Evolutionary conservation across 78 protist species (phyloP).

Genomic region (Pigoraptor vietnamica): DNA sequence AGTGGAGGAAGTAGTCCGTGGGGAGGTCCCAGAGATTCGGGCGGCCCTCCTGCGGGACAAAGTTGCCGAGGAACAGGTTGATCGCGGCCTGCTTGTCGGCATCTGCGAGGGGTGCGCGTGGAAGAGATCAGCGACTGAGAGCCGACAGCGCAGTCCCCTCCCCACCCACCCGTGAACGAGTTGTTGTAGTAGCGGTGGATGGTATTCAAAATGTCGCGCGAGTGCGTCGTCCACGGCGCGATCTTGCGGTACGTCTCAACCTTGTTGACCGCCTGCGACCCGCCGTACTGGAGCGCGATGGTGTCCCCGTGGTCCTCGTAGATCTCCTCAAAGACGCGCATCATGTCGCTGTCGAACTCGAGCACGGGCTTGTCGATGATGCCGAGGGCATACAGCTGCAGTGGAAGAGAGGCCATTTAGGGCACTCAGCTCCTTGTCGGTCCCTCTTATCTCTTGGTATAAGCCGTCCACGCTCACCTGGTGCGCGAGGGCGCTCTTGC

Average conservation of each 20-base stretch:
- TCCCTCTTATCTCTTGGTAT: neutral
- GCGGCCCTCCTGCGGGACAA: neutral
- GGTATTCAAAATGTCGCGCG: constrained; percentile 46
- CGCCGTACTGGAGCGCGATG: constrained; percentile 89
- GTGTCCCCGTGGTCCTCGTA: constrained; percentile 83
- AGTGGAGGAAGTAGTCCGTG: neutral
- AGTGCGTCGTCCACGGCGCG: neutral
- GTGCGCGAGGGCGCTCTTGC: constrained; percentile 66
- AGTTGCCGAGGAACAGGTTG: neutral
- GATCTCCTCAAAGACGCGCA: constrained; percentile 52
- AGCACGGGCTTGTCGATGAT: constrained; percentile 13
- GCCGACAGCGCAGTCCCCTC: too few species aligned
- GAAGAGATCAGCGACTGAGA: neutral
- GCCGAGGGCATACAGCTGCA: constrained; percentile 46
- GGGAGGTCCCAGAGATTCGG: neutral
- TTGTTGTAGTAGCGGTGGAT: constrained; percentile 77
- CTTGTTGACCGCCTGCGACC: constrained; percentile 69
- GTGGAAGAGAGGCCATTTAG: neutral
- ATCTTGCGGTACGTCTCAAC: constrained; percentile 56
- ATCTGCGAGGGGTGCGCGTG: neutral
- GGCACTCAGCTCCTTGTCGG: neutral
- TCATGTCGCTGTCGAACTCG: constrained; percentile 37
- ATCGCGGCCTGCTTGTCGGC: constrained; percentile 6
- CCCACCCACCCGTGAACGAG: constrained; percentile 51
- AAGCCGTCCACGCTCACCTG: constrained; percentile 44